Evolutionary conservation across 1,139 yeast genomes (phyloP), one percentile per base, ranked within the genome.

Genomic region (Sugiyamaella paludigena): DNA sequence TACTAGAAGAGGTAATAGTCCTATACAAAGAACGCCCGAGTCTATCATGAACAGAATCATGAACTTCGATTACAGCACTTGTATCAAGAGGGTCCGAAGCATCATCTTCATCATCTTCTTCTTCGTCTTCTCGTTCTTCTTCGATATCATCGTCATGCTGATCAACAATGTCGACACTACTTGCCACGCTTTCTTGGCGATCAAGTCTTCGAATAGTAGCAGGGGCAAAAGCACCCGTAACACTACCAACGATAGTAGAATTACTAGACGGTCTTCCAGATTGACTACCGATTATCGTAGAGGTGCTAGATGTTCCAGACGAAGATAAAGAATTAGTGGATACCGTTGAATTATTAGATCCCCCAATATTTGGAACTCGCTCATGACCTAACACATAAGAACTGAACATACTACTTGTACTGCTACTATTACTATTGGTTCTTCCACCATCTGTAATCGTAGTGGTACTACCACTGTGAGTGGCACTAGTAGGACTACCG

Each of bases 151-250:
- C 48, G 1, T 43, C 40, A 2, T 33, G 29, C 44, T 50, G 56
- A 29, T 55, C 58, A 10, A 50, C 58, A 35, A 55, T 46, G 36
- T 55, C 58, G 10, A 55, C 55, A 34, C 56, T 52, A 44, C 55
- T 52, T 15, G 47, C 51, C 1, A 47, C 47, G 31, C 53, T 49
- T 11, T 42, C 47, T 11, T 47, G 43, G 4, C 57, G 44, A 42
- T 43, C 39, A 32, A 38, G 33, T 2, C 39, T 36, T 11, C 27
- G 38, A 5, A 35, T 19, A 5, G 24, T 19, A 9, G 38, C 38
- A 15, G 27, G 15, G 43, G 16, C 3, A 12, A 15, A 16, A 6
- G 27, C 11, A 12, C 35, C 16, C 12, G 44, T n/a, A n/a, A 31
- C 15, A 3, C 36, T 32, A 8, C 38, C 36, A 4, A n/a, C 37